Conservation (phyloP, 495 filamentous ascomycete species). For the Penicillium psychrofluorescens region DNA sequence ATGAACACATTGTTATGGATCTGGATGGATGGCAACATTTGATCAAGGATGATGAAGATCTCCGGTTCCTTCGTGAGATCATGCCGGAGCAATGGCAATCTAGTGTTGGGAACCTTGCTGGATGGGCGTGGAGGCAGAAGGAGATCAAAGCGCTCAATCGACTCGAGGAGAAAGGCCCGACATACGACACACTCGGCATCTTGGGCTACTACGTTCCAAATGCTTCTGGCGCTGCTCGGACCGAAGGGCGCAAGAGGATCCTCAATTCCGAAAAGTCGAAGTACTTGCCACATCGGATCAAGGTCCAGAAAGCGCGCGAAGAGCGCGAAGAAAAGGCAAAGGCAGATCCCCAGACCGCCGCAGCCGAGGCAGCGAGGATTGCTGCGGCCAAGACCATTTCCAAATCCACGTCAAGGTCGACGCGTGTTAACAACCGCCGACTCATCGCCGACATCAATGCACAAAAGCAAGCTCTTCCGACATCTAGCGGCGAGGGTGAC, state of each 20-base stretch:
- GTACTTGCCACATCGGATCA: constrained; percentile 95
- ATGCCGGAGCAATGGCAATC: constrained; percentile 39
- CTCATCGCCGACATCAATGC: constrained; percentile 91
- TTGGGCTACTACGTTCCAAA: constrained; percentile 91
- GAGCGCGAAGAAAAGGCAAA: constrained; percentile 76
- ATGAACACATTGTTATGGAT: constrained; percentile 57
- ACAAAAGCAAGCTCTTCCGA: constrained; percentile 76
- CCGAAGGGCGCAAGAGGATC: constrained; percentile 89
- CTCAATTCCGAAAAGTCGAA: constrained; percentile 95
- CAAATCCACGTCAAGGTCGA: constrained; percentile 74
- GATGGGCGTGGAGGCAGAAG: constrained; percentile 89
- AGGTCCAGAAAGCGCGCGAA: constrained; percentile 82
- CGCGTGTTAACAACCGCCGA: constrained; percentile 89
- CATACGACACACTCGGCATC: constrained; percentile 52
- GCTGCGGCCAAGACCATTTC: constrained; percentile 72
- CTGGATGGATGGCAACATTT: constrained; percentile 72
- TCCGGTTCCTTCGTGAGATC: constrained; percentile 48
- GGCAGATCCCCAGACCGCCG: constrained; percentile 58
- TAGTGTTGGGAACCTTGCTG: constrained; percentile 55
- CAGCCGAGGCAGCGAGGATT: constrained; percentile 61
- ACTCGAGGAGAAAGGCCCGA: constrained; percentile 41
- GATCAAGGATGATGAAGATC: constrained; percentile 75
- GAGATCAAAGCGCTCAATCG: constrained; percentile 80
- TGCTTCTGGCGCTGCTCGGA: constrained; percentile 73
- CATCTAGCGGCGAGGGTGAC: constrained; percentile 65